phyloP scores from a whole-genome alignment of 176 grass and related monocot species.

The Aegilops umbellulata region DNA sequence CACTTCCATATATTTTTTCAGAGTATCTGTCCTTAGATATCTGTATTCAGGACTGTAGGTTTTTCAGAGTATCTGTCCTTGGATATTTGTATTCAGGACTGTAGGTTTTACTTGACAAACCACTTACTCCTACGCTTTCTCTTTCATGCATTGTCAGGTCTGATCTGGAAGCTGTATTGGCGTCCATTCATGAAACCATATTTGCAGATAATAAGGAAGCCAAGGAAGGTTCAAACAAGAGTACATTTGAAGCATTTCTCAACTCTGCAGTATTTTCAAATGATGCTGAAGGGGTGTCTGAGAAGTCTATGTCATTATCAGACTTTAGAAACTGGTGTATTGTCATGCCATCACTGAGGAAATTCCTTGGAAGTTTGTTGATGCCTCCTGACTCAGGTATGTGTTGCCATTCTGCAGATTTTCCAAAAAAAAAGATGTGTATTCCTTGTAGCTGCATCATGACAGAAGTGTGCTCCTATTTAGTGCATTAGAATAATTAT shows the following conservation, averaged over 20 bases:
- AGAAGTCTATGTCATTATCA: constrained; percentile 63
- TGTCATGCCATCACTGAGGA: constrained; percentile 68
- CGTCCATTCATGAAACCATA: constrained; percentile 67
- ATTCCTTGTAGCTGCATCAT: constrained; percentile 13
- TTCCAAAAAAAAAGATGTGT: background rate
- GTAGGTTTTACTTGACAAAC: background rate
- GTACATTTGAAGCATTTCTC: constrained; percentile 57
- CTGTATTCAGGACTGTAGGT: background rate
- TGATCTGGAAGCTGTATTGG: constrained; percentile 77
- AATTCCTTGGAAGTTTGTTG: constrained; percentile 84
- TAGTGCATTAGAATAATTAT: background rate
- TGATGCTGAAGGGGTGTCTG: constrained; percentile 39
- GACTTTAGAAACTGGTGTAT: constrained; percentile 84
- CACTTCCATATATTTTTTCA: background rate
- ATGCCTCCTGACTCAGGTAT: constrained; percentile 74
- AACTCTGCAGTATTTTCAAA: constrained; percentile 72
- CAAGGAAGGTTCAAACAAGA: constrained; percentile 25
- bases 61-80: background rate
- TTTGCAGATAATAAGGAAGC: constrained; percentile 55
- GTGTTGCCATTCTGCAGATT: constrained; percentile 6
- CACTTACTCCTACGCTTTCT: constrained; percentile 1
- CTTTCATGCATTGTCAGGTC: constrained; percentile 50
- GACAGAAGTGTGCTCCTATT: background rate
- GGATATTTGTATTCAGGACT: background rate
- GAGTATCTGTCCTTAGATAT: background rate